These are phyloP conservation scores for Neofusicoccum sp. DNA, from an alignment of 2,329 filamentous ascomycete species.

Conservation along the genomic window DNA sequence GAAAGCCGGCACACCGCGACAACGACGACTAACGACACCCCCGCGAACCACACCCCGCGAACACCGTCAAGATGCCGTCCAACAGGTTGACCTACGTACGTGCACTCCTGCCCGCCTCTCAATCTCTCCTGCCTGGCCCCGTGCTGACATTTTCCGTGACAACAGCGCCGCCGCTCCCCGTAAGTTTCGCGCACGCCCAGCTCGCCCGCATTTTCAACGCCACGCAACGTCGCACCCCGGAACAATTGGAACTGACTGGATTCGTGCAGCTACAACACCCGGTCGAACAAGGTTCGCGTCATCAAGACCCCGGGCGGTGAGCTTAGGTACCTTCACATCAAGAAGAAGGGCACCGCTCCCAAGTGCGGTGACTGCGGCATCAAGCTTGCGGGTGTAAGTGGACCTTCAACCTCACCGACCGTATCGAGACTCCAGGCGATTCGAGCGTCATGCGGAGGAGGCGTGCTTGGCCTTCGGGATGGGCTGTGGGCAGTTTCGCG, in stretches of 20 bases:
- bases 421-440: not conserved
- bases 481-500: too few species aligned
- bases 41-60: conserved; percentile 19
- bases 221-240: not conserved
- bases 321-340: conserved; percentile 96
- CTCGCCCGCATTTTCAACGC: conserved; percentile 4
- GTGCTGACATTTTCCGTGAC: conserved; percentile 23
- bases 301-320: conserved; percentile 96
- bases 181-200: conserved; percentile 33
- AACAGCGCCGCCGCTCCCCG: conserved; percentile 58
- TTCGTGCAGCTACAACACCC: conserved; percentile 85
- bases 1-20: conserved; percentile 10
- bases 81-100: conserved; percentile 61
- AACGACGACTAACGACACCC: conserved; percentile 20
- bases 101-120: conserved; percentile 23
- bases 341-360: conserved; percentile 97
- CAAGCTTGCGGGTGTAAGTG: conserved; percentile 97
- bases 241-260: conserved; percentile 23
- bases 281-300: conserved; percentile 89
- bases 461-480: not conserved
- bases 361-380: conserved; percentile 93
- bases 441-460: not conserved
- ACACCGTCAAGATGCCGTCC: conserved; percentile 53
- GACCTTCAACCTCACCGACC: not conserved
- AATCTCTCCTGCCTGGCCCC: not conserved